These are phyloP conservation scores for Closterium sp. DNA, from an alignment of 139 green algal genomes.

Conservation along the genomic window DNA sequence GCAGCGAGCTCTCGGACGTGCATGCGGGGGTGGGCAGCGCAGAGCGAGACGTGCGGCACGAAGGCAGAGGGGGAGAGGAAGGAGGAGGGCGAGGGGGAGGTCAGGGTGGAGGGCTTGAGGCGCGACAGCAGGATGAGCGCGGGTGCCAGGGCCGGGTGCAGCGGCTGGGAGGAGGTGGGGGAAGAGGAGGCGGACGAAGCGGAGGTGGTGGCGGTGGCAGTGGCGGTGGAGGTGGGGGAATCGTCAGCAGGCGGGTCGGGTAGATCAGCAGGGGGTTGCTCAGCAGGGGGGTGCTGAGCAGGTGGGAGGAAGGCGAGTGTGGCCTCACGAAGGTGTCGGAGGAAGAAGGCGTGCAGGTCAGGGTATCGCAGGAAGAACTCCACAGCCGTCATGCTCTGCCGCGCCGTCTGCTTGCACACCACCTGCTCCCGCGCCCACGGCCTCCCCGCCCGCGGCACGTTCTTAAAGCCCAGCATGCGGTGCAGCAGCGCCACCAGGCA, in stretches of 20 bases:
- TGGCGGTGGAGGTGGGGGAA: background rate
- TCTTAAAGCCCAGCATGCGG: constrained; percentile 77
- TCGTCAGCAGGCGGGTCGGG: background rate
- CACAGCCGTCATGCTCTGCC: constrained; percentile 59
- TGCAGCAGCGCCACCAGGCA: constrained; percentile 71
- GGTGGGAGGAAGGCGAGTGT: background rate
- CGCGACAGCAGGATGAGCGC: constrained; percentile 80
- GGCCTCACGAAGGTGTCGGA: constrained; percentile 28
- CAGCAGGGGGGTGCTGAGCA: no score
- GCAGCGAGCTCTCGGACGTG: constrained; percentile 70
- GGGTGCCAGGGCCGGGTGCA: constrained; percentile 77
- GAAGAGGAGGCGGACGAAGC: background rate
- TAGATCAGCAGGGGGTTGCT: background rate
- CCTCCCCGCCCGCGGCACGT: constrained; percentile 46
- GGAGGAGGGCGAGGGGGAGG: background rate
- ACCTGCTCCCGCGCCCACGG: background rate
- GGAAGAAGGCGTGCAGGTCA: constrained; percentile 76
- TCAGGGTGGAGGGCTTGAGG: constrained; percentile 55
- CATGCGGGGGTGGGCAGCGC: constrained; percentile 46
- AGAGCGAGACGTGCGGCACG: constrained; percentile 61
- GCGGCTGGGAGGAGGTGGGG: background rate
- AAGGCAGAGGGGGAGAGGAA: constrained; percentile 65
- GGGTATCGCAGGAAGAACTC: constrained; percentile 87
- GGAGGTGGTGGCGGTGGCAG: background rate
- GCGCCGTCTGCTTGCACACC: constrained; percentile 15